A percentile compares a stretch with the other conserved stretches of the same genome.
Evolutionary conservation across 148 eudicot species (phyloP).

Genomic region (Silene uniflora): DNA sequence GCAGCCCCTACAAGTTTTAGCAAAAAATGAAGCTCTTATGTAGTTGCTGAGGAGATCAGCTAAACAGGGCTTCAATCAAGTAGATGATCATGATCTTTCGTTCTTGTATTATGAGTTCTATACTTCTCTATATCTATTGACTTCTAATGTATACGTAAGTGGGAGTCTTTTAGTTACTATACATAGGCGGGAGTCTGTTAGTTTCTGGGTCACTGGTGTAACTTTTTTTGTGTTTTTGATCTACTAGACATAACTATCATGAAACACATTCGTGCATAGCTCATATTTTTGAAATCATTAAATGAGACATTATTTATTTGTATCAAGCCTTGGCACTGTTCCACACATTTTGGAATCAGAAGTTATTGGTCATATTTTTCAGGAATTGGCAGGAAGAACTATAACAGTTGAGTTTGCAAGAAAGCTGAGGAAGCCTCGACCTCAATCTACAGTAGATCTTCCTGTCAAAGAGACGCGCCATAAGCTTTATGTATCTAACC

Average conservation of each 20-base stretch:
- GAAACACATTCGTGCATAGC: not conserved
- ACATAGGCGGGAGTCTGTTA: not conserved
- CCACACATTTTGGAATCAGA: not conserved
- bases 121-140: no score
- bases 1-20: not conserved
- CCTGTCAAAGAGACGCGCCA: slow-evolving; percentile 55
- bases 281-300: not conserved
- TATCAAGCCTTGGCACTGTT: not conserved
- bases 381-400: slow-evolving; percentile 72
- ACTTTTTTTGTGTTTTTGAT: not conserved
- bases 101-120: not conserved
- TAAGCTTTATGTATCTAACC: slow-evolving; percentile 74
- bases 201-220: not conserved
- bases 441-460: slow-evolving; percentile 33
- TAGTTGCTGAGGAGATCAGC: not conserved
- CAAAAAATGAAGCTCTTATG: not conserved
- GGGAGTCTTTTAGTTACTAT: not conserved
- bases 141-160: no score
- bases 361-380: slow-evolving; percentile 20
- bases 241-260: not conserved
- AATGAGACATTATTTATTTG: not conserved
- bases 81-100: not conserved
- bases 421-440: slow-evolving; percentile 59
- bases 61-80: not conserved
- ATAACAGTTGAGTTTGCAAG: slow-evolving; percentile 69